Evolutionary conservation across 2,329 filamentous ascomycete species (phyloP).

Genomic region (Colletotrichum trifolii): DNA sequence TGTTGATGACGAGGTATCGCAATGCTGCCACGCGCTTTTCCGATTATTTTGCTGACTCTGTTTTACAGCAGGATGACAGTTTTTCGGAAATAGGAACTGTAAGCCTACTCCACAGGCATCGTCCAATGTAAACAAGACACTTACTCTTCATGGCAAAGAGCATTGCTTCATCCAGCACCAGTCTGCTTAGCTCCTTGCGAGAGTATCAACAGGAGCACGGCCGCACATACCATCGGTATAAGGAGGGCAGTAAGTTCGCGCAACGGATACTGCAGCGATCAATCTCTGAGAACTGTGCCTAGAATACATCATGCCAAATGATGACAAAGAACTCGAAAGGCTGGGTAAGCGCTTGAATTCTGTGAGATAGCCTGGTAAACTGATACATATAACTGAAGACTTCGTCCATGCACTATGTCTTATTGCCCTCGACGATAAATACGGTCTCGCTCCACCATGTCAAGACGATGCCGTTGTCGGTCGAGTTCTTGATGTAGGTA

Average conservation of each 20-base stretch:
- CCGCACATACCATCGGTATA: slow-evolving; percentile 43
- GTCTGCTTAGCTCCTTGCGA: slow-evolving; percentile 39
- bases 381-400: slow-evolving; percentile 37
- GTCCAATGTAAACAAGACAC: background rate
- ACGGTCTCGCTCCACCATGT: slow-evolving; percentile 41
- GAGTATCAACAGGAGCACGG: slow-evolving; percentile 43
- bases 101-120: background rate
- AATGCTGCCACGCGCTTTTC: background rate
- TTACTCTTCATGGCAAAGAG: background rate
- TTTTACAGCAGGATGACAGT: background rate
- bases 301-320: slow-evolving; percentile 25
- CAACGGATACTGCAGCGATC: background rate
- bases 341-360: background rate
- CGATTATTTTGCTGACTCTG: background rate
- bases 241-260: slow-evolving; percentile 39
- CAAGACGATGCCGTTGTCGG: slow-evolving; percentile 17
- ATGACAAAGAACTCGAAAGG: slow-evolving; percentile 19
- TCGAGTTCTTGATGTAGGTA: slow-evolving; percentile 41
- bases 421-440: slow-evolving; percentile 45
- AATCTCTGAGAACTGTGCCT: background rate
- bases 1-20: background rate
- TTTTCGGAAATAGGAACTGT: background rate
- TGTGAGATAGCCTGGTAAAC: background rate
- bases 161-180: slow-evolving; percentile 37
- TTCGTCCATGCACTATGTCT: slow-evolving; percentile 48